These are phyloP conservation scores for Jacaranda copaia DNA, from an alignment of 257 asterid genomes.

Conservation along the genomic window DNA sequence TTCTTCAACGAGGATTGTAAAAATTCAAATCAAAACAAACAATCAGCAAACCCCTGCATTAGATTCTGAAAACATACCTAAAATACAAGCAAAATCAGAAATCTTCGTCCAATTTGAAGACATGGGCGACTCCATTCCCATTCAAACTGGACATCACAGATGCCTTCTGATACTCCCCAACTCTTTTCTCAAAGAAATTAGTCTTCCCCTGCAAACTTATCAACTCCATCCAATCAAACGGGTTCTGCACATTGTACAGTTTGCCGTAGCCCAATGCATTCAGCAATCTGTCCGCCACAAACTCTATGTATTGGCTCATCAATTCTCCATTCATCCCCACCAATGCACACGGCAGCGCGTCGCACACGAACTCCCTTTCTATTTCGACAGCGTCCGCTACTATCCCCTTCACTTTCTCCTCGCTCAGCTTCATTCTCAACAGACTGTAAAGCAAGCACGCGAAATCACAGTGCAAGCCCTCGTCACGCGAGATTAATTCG, in stretches of 20 bases:
- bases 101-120: constrained; percentile 81
- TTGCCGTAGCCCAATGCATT: constrained; percentile 71
- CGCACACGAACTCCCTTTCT: constrained; percentile 85
- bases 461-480: constrained; percentile 90
- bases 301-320: constrained; percentile 84
- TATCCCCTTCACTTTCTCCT: constrained; percentile 71
- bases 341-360: constrained; percentile 81
- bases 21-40: neutral
- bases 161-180: constrained; percentile 95
- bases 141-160: constrained; percentile 77
- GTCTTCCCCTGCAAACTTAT: constrained; percentile 97
- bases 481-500: constrained; percentile 86
- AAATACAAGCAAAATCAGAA: constrained; percentile 46
- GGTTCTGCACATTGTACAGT: constrained; percentile 67
- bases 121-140: constrained; percentile 59
- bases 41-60: constrained; percentile 11
- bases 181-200: constrained; percentile 94
- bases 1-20: neutral
- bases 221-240: constrained; percentile 97
- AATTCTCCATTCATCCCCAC: constrained; percentile 84
- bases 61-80: neutral
- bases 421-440: constrained; percentile 68
- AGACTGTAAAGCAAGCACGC: constrained; percentile 86
- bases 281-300: constrained; percentile 85
- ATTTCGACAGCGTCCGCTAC: constrained; percentile 78